phyloP scores from a whole-genome alignment of 2,329 filamentous ascomycete species.

The Gaeumannomyces sp. region DNA sequence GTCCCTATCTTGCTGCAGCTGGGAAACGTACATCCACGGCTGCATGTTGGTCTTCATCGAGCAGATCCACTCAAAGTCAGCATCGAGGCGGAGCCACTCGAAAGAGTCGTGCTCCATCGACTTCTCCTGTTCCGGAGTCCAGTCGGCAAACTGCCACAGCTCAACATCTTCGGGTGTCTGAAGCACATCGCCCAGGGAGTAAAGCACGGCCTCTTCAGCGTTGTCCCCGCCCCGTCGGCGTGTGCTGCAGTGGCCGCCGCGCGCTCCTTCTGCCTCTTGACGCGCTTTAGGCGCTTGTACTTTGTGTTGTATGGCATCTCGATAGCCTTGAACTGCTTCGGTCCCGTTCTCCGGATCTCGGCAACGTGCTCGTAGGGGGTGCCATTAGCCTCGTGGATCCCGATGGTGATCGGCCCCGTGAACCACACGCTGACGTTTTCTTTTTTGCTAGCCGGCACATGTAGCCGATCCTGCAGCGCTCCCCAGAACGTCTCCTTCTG shows the following conservation, averaged over 20 bases:
- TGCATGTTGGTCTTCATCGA: slow-evolving; percentile 76
- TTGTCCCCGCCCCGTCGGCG: slow-evolving; percentile 49
- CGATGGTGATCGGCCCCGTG: slow-evolving; percentile 93
- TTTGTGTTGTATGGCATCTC: slow-evolving; percentile 99
- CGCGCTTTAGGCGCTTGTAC: slow-evolving; percentile 93
- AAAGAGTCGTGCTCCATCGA: slow-evolving; percentile 95
- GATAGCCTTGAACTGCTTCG: slow-evolving; percentile 8
- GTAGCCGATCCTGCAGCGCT: slow-evolving; percentile 68
- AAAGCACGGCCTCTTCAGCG: slow-evolving; percentile 69
- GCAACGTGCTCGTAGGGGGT: slow-evolving; percentile 98
- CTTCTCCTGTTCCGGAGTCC: slow-evolving; percentile 81
- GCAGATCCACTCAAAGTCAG: slow-evolving; percentile 97
- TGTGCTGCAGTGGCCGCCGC: slow-evolving; percentile 52
- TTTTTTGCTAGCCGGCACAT: slow-evolving; percentile 61
- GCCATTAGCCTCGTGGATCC: slow-evolving; percentile 96
- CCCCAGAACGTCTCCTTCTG: slow-evolving; percentile 73
- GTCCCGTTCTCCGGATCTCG: slow-evolving; percentile 59
- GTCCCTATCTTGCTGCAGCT: slow-evolving; percentile 93
- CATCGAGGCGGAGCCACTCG: slow-evolving; percentile 97
- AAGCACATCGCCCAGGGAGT: slow-evolving; percentile 85
- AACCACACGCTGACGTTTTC: slow-evolving; percentile 61
- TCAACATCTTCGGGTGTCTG: slow-evolving; percentile 73
- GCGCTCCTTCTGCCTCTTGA: slow-evolving; percentile 73
- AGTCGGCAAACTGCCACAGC: slow-evolving; percentile 82
- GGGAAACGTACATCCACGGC: slow-evolving; percentile 95